phyloP scores from a whole-genome alignment of 169 alveolate species.

The Blepharisma undulans region DNA sequence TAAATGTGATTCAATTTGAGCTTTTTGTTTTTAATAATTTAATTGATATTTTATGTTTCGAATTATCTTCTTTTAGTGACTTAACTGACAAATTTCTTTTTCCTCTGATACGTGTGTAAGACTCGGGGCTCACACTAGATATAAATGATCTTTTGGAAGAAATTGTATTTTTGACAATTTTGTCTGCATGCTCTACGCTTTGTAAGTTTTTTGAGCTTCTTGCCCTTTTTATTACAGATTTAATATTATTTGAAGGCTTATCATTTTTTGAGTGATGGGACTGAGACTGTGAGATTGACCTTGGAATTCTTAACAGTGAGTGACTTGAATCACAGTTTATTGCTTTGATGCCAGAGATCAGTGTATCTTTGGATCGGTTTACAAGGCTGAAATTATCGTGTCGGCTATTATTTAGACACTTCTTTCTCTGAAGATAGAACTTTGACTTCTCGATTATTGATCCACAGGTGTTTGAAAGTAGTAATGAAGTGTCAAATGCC shows the following conservation, averaged over 20 bases:
- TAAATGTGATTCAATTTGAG: neutral
- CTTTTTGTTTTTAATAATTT: neutral
- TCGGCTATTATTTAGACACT: neutral
- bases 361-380: neutral
- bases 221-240: neutral
- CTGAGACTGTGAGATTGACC: neutral
- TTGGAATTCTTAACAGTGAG: neutral
- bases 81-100: neutral
- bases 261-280: neutral
- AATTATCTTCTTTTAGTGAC: neutral
- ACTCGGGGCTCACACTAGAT: neutral
- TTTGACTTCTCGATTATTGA: neutral
- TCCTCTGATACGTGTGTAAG: neutral
- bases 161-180: too few relatives aligned
- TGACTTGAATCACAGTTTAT: neutral
- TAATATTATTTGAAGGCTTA: neutral
- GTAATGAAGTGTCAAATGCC: neutral
- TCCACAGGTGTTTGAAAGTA: neutral
- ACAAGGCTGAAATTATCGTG: neutral
- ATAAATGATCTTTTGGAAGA: neutral
- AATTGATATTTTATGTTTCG: neutral
- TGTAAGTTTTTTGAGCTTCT: neutral
- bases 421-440: neutral
- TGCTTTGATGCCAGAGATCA: neutral
- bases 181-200: neutral